Conservation (phyloP, 306 rosid species). For the Gastrolobium villosum region DNA sequence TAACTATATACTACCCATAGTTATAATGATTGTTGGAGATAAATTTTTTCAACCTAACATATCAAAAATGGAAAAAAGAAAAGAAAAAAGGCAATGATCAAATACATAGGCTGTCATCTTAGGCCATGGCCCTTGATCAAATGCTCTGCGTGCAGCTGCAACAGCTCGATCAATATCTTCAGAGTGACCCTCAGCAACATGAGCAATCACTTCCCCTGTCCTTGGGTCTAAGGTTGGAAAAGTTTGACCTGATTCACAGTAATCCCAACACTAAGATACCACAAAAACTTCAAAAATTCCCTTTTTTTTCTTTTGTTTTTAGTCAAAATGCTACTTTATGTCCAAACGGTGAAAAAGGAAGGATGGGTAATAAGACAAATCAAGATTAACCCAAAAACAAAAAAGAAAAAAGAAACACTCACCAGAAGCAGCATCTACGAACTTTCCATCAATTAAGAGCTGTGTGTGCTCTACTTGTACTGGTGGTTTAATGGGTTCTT, state of each 20-base stretch:
- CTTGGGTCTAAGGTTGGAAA: slow-evolving; percentile 89
- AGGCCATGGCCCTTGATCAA: slow-evolving; percentile 96
- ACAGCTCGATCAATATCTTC: slow-evolving; percentile 90
- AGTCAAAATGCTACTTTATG: slow-evolving; percentile 5
- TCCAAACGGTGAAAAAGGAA: slow-evolving; percentile 4
- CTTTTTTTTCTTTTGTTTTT: neutral
- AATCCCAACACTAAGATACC: slow-evolving; percentile 41
- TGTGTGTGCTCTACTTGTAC: slow-evolving; percentile 63
- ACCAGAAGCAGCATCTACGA: slow-evolving; percentile 92
- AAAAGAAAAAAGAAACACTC: neutral
- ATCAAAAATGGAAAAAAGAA: neutral
- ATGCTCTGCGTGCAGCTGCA: slow-evolving; percentile 88
- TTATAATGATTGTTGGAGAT: no score
- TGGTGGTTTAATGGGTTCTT: slow-evolving; percentile 71
- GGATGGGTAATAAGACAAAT: neutral
- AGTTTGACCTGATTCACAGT: slow-evolving; percentile 67
- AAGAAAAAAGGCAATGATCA: slow-evolving; percentile 6
- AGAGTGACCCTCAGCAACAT: slow-evolving; percentile 85
- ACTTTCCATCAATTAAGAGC: slow-evolving; percentile 82
- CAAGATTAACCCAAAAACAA: neutral
- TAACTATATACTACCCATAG: no score
- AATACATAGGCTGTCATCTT: slow-evolving; percentile 88
- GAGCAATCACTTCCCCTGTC: slow-evolving; percentile 86
- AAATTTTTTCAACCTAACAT: no score
- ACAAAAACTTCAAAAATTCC: neutral